Conservation (phyloP, 2,329 filamentous ascomycete species). For the Epichloe glyceriae region DNA sequence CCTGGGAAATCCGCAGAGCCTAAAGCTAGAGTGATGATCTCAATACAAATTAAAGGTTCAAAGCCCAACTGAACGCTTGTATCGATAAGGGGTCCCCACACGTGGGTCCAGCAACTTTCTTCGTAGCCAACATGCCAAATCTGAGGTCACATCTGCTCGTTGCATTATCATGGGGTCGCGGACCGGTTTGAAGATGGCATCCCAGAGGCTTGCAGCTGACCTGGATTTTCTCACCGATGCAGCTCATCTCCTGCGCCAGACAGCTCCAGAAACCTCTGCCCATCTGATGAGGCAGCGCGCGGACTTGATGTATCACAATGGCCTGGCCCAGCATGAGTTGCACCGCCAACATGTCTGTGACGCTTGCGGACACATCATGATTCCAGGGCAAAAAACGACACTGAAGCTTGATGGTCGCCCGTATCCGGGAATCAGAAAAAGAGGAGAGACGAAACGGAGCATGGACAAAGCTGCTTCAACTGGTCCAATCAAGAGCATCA, state of each 20-base stretch:
- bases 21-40: conserved; percentile 22
- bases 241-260: conserved; percentile 39
- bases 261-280: conserved; percentile 44
- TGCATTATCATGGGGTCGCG: neutral
- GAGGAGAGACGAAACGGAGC: neutral
- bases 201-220: conserved; percentile 9
- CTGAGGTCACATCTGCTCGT: too few species aligned
- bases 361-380: conserved; percentile 48
- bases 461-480: neutral
- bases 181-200: conserved; percentile 7
- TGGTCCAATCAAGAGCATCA: conserved; percentile 15
- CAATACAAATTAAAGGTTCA: neutral
- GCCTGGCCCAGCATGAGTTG: conserved; percentile 30
- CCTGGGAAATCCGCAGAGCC: conserved; percentile 69
- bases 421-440: neutral
- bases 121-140: neutral
- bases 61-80: neutral
- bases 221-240: conserved; percentile 42
- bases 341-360: conserved; percentile 43
- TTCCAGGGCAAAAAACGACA: conserved; percentile 33
- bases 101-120: neutral
- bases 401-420: conserved; percentile 24
- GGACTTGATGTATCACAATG: conserved; percentile 34
- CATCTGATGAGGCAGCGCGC: conserved; percentile 44
- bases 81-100: neutral